Evolutionary conservation across 495 filamentous ascomycete genomes (phyloP), one percentile per base, ranked within the genome.

Genomic region (Penicillium daleae): DNA sequence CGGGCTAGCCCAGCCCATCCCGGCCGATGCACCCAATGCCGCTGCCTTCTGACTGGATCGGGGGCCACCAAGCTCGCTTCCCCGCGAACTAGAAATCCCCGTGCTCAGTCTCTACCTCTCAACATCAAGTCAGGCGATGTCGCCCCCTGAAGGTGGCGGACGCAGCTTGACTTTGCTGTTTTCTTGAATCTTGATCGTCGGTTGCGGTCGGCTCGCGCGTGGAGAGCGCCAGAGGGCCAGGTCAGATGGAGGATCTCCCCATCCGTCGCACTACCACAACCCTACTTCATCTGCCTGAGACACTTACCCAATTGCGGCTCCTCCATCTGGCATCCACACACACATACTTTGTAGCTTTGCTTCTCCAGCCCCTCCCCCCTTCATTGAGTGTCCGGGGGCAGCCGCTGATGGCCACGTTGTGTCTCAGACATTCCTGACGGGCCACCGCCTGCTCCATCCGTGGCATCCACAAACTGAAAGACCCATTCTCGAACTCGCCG

Each of bases 401-500:
- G 63, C 49, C 63, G 68, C 48, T 60, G 68, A 63, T 68, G 62
- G 39, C 75, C 71, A 76, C 72, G 66, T 71, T 74, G 65, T 71
- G 65, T 64, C 53, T 63, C 13, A 60, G 65, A 62, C 68, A 69
- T 71, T 65, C 68, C 64, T 40, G 60, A 49, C 15, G 54, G 53
- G 52, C 61, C 67, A 77, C 78, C 76, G 65, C 75, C 74, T 76
- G 64, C 77, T 66, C 60, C 55, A 65, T 77, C 76, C 64, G 73
- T 72, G 35, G 66, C 65, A 37, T 83, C 87, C 58, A 95, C 89
- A 77, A 93, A 95, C 50, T 79, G 78, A 56, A 86, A 72, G 49
- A 90, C 85, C 93, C 92, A 97, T 59, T 89, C 84, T 57, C 82
- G 81, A 51, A 96, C 92, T 57, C 78, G 82, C 67, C 79, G 77